A percentile compares a stretch with the other conserved stretches of the same genome.
Conservation (phyloP, 768 basidiomycete species). For the Pulveroboletus frians region DNA sequence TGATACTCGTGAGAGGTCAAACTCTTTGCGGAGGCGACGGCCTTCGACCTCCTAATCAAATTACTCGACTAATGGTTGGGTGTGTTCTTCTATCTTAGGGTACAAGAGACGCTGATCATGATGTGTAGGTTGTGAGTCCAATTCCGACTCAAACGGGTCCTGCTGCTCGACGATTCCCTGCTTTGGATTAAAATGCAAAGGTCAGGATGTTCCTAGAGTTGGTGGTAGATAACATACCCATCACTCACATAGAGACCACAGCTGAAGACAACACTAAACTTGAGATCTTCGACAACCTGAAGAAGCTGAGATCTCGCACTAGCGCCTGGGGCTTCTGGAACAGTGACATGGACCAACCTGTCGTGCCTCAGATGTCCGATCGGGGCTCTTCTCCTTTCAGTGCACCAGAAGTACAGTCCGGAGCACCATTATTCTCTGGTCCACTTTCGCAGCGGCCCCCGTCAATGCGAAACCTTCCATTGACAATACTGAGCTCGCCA, state of each 20-base stretch:
- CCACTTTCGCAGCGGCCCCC: conserved; percentile 25
- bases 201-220: conserved; percentile 66
- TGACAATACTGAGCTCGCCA: conserved; percentile 52
- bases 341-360: conserved; percentile 32
- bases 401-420: background rate
- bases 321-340: conserved; percentile 61
- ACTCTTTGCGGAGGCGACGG: conserved; percentile 68
- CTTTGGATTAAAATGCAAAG: conserved; percentile 49
- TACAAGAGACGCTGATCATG: conserved; percentile 4
- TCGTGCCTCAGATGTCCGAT: conserved; percentile 18
- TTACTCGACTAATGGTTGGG: conserved; percentile 53
- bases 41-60: conserved; percentile 83
- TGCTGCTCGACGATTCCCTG: conserved; percentile 27
- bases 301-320: conserved; percentile 72
- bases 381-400: conserved; percentile 16
- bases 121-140: conserved; percentile 53
- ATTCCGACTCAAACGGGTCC: conserved; percentile 35
- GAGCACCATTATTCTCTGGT: conserved; percentile 14
- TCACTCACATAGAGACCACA: conserved; percentile 28
- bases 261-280: conserved; percentile 25
- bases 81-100: conserved; percentile 19
- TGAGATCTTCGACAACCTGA: conserved; percentile 47
- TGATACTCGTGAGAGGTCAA: conserved; percentile 56
- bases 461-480: conserved; percentile 39
- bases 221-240: conserved; percentile 49